phyloP scores from a whole-genome alignment of 257 asterid genomes.

The Pogostemon cablin region DNA sequence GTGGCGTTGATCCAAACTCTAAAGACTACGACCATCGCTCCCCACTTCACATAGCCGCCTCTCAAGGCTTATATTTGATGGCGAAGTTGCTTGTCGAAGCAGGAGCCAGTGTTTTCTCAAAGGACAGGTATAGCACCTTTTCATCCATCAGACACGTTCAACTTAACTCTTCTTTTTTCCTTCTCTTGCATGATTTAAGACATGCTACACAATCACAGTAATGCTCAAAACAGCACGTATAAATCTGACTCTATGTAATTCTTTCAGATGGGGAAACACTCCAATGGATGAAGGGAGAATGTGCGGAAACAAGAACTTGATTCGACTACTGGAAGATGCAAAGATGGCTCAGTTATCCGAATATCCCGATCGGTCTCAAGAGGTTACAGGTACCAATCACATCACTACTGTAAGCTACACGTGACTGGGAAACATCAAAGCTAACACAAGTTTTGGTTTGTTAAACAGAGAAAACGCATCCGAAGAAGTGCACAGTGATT shows the following conservation, averaged over 20 bases:
- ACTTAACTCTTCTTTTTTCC: background rate
- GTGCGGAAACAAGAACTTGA: constrained; percentile 74
- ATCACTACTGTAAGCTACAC: no score
- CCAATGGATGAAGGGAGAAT: constrained; percentile 77
- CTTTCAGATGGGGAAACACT: constrained; percentile 80
- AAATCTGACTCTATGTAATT: constrained; percentile 6
- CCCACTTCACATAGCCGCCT: constrained; percentile 84
- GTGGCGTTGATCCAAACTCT: constrained; percentile 78
- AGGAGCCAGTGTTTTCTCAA: constrained; percentile 77
- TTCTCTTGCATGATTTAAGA: background rate
- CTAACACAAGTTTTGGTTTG: background rate
- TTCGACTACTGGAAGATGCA: constrained; percentile 70
- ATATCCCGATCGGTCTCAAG: constrained; percentile 44
- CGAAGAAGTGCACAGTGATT: constrained; percentile 75
- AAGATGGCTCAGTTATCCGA: constrained; percentile 52
- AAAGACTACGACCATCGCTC: constrained; percentile 78
- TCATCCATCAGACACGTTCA: no score
- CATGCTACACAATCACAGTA: constrained; percentile 19
- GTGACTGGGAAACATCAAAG: no score
- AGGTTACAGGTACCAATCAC: constrained; percentile 48
- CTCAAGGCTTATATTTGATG: constrained; percentile 74
- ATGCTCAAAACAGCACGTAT: constrained; percentile 23
- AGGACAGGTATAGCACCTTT: constrained; percentile 64
- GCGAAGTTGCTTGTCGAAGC: constrained; percentile 82
- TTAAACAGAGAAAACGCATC: constrained; percentile 48